Percentiles rank a stretch among this genome's conserved stretches.
Evolutionary conservation across 257 asterid genomes (phyloP).

Genomic region (Solanum bulbocastanum): DNA sequence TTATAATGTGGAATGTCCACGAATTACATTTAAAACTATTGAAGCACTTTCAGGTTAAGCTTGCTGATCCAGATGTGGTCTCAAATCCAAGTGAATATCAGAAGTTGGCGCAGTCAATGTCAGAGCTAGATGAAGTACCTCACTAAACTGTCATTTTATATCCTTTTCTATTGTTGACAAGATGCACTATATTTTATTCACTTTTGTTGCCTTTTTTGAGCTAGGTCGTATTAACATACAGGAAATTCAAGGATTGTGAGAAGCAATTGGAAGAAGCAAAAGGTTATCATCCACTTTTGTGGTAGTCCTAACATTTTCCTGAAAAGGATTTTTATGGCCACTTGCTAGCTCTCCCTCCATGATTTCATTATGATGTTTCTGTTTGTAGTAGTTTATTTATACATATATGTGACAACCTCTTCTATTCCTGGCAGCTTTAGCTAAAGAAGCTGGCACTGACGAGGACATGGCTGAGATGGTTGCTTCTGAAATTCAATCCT

Average conservation of each 20-base stretch:
- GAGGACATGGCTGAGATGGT: constrained; percentile 95
- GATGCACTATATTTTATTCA: neutral
- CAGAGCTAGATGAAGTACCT: constrained; percentile 93
- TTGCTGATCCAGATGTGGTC: constrained; percentile 91
- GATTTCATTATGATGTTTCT: neutral
- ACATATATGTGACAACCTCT: neutral
- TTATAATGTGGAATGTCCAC: neutral
- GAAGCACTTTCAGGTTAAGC: constrained; percentile 43
- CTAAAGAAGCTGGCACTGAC: constrained; percentile 65
- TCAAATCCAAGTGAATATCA: constrained; percentile 90
- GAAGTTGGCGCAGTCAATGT: constrained; percentile 79
- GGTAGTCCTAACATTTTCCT: neutral
- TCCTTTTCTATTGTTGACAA: neutral
- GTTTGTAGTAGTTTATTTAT: neutral
- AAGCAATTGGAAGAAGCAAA: constrained; percentile 84
- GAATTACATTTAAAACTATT: neutral
- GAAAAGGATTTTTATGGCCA: neutral
- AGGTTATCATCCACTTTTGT: constrained; percentile 34
- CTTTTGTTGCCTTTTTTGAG: constrained; percentile 9
- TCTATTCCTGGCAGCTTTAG: constrained; percentile 44
- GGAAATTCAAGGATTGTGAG: constrained; percentile 68
- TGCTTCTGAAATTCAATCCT: constrained; percentile 65
- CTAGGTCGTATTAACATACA: constrained; percentile 72
- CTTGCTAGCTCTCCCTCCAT: neutral
- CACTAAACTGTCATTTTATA: constrained; percentile 2